Evolutionary conservation across 73 alveolate genomes (phyloP).

Genomic region (Paramecium sexaurelia): DNA sequence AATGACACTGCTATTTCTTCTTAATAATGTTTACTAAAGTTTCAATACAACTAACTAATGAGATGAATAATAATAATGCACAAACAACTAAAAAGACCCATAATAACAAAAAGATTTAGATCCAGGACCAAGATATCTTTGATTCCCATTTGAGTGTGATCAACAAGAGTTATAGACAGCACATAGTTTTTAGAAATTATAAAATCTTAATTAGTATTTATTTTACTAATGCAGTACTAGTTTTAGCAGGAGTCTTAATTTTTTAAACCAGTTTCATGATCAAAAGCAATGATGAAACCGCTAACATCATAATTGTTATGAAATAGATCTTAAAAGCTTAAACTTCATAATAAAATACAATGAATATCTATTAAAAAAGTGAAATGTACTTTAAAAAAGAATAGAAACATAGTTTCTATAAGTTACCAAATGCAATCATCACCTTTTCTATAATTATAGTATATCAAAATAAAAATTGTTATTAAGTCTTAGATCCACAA

Average conservation of each 20-base stretch:
- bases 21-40: not conserved
- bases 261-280: not conserved
- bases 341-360: slow-evolving; percentile 55
- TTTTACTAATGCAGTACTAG: slow-evolving; percentile 11
- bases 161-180: slow-evolving; percentile 11
- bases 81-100: slow-evolving; percentile 52
- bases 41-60: slow-evolving; percentile 38
- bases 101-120: not conserved
- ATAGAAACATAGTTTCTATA: slow-evolving; percentile 54
- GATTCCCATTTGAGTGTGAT: slow-evolving; percentile 47
- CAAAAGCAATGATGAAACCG: slow-evolving; percentile 1
- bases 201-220: not conserved
- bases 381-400: slow-evolving; percentile 31
- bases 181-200: slow-evolving; percentile 34
- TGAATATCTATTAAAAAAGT: not conserved
- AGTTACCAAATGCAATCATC: slow-evolving; percentile 58
- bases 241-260: not conserved
- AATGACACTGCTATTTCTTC: slow-evolving; percentile 5
- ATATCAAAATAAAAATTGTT: slow-evolving; percentile 48
- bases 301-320: slow-evolving; percentile 43
- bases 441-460: slow-evolving; percentile 44
- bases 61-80: not conserved
- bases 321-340: slow-evolving; percentile 30
- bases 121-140: slow-evolving; percentile 36
- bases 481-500: slow-evolving; percentile 55